These are phyloP conservation scores for Diospyros lotus DNA, from an alignment of 148 eudicot species.

Conservation along the genomic window DNA sequence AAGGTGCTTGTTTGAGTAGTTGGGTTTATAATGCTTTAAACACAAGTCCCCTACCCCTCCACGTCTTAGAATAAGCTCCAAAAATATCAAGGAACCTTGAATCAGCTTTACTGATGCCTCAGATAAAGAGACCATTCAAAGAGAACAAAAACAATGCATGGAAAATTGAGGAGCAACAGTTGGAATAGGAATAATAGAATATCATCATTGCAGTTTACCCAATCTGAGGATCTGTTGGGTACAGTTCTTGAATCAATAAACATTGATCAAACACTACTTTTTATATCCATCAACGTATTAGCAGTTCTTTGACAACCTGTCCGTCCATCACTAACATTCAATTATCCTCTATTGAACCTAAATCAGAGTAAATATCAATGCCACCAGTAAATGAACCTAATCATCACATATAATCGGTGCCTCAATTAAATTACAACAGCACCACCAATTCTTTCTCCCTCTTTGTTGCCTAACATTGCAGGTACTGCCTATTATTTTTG, in stretches of 20 bases:
- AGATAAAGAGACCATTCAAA: neutral
- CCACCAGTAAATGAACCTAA: neutral
- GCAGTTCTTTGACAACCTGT: neutral
- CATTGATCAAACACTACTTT: neutral
- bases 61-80: too few species aligned
- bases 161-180: neutral
- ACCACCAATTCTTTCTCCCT: neutral
- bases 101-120: neutral
- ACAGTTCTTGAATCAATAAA: neutral
- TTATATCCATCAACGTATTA: neutral
- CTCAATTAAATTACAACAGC: neutral
- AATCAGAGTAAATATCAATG: neutral
- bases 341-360: neutral
- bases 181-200: too few species aligned
- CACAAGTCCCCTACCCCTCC: too few species aligned
- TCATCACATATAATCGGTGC: neutral
- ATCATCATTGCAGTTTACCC: too few species aligned
- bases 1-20: neutral
- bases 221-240: too few species aligned
- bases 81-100: slow-evolving; percentile 10
- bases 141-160: neutral
- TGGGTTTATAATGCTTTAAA: too few species aligned
- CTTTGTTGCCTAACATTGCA: neutral
- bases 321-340: neutral
- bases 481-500: neutral